Evolutionary conservation across 176 grass and related monocot genomes (phyloP), one percentile per base, ranked within the genome.

Genomic region (Oryza glaberrima): DNA sequence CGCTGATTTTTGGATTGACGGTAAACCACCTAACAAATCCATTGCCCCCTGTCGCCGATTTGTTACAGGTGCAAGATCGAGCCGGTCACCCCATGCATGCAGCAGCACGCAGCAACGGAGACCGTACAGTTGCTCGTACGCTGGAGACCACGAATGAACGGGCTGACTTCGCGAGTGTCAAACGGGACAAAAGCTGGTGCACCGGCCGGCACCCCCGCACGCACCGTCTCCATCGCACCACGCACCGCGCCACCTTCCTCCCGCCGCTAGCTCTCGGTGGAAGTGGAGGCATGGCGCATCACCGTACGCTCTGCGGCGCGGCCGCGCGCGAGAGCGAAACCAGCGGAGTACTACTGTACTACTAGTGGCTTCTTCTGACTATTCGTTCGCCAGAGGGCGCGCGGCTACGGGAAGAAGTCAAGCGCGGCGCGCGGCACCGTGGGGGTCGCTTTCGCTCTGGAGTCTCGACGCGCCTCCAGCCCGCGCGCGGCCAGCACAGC

Each of bases 401-500:
- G 47, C 47, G 52, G 52, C 6, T 7, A 7, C 5, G 56, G 16
- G 5, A 5, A 36, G 35, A 17, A 34, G 83, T 84, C 76, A 63
- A 84, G 38, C 14, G 16, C 51, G 1, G 48, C 10, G 16, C 14
- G 16, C 69, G 30, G 0, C 11, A 35, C 9, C 15, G 64, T 82
- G 83, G 83, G 14, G 22, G 83, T 90, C 79, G 36, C 8, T 82
- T 52, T 90, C 79, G 66, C n/a, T 5, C 58, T 44, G 43, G 19
- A 63, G 76, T 36, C 28, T 34, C 34, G 74, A 65, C 51, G 54
- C 51, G 32, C 52, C 28, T 19, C 15, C 12, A 12, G 47, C 11
- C 47, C 47, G 30, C 30, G 30, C 35, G 35, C 35, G 15, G 17
- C 23, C 30, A 32, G 30, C 30, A 32, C 30, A 32, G 2, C 72